Conservation (phyloP, 805 yeast species). For the Candida anglica region DNA sequence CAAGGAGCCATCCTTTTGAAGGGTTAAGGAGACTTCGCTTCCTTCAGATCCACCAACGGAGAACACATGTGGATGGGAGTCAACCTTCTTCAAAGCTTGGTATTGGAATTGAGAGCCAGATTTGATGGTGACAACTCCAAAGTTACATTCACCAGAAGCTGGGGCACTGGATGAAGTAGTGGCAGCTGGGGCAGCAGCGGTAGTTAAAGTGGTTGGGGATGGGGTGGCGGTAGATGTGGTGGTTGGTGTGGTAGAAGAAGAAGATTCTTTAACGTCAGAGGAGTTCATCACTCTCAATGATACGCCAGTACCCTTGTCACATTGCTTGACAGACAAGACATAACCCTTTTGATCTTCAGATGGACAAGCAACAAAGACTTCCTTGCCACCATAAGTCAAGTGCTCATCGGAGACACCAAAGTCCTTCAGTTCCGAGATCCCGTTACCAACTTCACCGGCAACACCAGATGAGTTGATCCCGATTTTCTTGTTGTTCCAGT, state of each 20-base stretch:
- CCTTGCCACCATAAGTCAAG: slow-evolving; percentile 29
- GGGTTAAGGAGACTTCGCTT: slow-evolving; percentile 16
- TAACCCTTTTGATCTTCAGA: slow-evolving; percentile 18
- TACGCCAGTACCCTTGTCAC: slow-evolving; percentile 26
- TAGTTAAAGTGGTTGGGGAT: slow-evolving; percentile 1
- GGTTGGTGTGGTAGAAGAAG: slow-evolving; percentile 7
- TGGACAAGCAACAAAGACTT: slow-evolving; percentile 38
- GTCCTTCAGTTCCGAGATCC: too few relatives aligned
- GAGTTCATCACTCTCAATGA: background rate
- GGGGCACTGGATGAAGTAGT: slow-evolving; percentile 1
- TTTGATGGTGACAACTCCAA: slow-evolving; percentile 13
- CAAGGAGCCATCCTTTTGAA: slow-evolving; percentile 23
- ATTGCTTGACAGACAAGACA: slow-evolving; percentile 22
- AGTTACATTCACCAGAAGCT: background rate
- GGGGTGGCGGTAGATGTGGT: slow-evolving; percentile 6
- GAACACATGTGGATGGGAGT: slow-evolving; percentile 28
- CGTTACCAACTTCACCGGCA: slow-evolving; percentile 29
- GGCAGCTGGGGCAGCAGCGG: slow-evolving; percentile 3
- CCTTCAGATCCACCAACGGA: slow-evolving; percentile 31
- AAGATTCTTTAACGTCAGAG: slow-evolving; percentile 1
- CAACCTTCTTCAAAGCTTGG: slow-evolving; percentile 22
- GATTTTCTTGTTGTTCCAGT: slow-evolving; percentile 26
- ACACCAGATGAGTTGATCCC: slow-evolving; percentile 21
- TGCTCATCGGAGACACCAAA: slow-evolving; percentile 36
- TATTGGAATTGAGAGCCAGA: slow-evolving; percentile 24